These are phyloP conservation scores for Acacia acuminata DNA, from an alignment of 306 rosid genomes.

Conservation along the genomic window DNA sequence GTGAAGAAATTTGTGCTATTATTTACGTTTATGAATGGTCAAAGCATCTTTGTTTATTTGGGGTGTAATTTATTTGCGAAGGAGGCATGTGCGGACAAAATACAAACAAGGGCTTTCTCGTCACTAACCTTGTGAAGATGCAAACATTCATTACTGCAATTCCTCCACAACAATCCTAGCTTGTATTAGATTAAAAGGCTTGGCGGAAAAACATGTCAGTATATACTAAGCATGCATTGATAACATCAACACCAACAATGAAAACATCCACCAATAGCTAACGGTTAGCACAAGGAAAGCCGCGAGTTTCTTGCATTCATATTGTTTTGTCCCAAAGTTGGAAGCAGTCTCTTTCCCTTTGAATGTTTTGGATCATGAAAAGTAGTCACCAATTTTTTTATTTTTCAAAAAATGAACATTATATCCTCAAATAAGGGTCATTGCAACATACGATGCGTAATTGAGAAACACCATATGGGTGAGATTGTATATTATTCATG, in stretches of 20 bases:
- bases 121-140: constrained; percentile 10
- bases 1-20: not conserved
- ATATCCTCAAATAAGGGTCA: not conserved
- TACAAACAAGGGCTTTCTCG: not conserved
- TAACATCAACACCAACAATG: not conserved
- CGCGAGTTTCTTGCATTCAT: not conserved
- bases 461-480: not conserved
- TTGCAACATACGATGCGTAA: not conserved
- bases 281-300: not conserved
- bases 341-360: not conserved
- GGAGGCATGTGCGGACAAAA: constrained; percentile 21
- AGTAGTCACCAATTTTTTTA: not conserved
- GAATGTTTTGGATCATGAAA: not conserved
- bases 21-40: not conserved
- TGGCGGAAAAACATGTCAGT: no score
- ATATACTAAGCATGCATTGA: no score
- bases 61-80: no score
- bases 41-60: not conserved
- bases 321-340: constrained; percentile 2
- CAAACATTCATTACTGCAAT: no score
- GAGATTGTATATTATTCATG: constrained; percentile 5
- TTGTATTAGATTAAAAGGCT: no score
- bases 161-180: no score
- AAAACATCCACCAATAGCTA: not conserved
- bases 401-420: not conserved